phyloP scores from a whole-genome alignment of 75 land plant species.

The Cunninghamia lanceolata region DNA sequence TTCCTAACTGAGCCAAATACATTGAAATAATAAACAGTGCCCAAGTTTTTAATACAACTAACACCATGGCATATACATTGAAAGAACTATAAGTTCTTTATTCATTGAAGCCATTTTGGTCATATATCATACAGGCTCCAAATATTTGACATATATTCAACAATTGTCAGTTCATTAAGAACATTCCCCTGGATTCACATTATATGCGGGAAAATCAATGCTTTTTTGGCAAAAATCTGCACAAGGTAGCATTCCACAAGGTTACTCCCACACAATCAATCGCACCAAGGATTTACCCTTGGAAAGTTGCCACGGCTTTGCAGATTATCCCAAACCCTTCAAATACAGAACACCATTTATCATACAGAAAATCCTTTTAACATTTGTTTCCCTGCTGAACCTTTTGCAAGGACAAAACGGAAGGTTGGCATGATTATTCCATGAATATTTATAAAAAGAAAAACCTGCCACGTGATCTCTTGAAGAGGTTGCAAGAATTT shows the following conservation, averaged over 20 bases:
- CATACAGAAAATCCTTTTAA: background rate
- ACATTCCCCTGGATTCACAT: slow-evolving; percentile 7
- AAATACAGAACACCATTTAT: background rate
- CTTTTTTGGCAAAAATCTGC: background rate
- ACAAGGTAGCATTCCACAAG: background rate
- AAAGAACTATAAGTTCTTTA: background rate
- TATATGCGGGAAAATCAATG: background rate
- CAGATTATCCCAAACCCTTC: background rate
- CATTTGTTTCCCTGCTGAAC: background rate
- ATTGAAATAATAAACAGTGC: background rate
- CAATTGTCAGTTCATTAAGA: background rate
- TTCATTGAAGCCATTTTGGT: background rate
- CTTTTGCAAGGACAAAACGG: background rate
- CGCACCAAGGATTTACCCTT: background rate
- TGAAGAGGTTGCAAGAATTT: background rate
- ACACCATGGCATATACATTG: background rate
- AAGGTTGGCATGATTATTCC: background rate
- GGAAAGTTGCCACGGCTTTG: background rate
- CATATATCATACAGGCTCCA: background rate
- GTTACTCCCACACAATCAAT: background rate
- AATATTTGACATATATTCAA: background rate
- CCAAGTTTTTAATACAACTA: background rate
- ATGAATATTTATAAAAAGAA: background rate
- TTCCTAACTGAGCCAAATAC: background rate
- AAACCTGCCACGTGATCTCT: background rate